A percentile compares a stretch with the other conserved stretches of the same genome.
These are phyloP conservation scores for Acanthamoeba royreba DNA, from an alignment of 208 protist genomes.

Conservation along the genomic window DNA sequence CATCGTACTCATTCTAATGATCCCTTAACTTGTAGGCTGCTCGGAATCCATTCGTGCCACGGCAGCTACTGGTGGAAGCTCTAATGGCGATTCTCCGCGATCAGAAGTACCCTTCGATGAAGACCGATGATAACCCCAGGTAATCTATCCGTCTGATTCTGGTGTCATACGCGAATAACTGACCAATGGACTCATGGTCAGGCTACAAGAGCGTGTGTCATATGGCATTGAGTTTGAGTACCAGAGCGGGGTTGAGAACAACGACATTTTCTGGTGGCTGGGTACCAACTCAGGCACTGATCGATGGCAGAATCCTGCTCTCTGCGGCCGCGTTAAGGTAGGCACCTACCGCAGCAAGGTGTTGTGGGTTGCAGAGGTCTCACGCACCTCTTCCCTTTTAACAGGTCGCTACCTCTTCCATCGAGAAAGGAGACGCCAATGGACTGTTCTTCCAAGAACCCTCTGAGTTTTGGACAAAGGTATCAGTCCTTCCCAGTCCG, in stretches of 20 bases:
- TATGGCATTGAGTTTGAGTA: slow-evolving; percentile 39
- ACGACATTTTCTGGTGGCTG: slow-evolving; percentile 61
- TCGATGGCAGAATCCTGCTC: neutral
- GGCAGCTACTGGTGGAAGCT: neutral
- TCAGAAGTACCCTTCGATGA: neutral
- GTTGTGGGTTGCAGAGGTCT: neutral
- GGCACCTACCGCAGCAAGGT: neutral
- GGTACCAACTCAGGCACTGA: slow-evolving; percentile 6
- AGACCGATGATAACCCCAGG: neutral
- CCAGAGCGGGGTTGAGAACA: slow-evolving; percentile 55
- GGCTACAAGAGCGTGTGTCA: neutral
- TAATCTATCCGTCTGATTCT: neutral
- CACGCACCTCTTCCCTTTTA: neutral
- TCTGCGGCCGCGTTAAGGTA: neutral
- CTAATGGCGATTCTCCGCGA: neutral
- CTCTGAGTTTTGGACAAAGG: neutral
- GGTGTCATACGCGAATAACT: neutral
- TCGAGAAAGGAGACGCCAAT: neutral
- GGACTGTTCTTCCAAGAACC: neutral
- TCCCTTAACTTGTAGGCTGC: neutral
- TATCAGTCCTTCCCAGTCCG: neutral
- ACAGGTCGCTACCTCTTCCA: neutral
- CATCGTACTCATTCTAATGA: too few relatives aligned
- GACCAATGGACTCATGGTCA: neutral
- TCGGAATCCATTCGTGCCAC: neutral